Percentiles rank a stretch among this genome's conserved stretches.
These are phyloP conservation scores for Monilinia fructigena DNA, from an alignment of 2,329 filamentous ascomycete species.

Conservation along the genomic window DNA sequence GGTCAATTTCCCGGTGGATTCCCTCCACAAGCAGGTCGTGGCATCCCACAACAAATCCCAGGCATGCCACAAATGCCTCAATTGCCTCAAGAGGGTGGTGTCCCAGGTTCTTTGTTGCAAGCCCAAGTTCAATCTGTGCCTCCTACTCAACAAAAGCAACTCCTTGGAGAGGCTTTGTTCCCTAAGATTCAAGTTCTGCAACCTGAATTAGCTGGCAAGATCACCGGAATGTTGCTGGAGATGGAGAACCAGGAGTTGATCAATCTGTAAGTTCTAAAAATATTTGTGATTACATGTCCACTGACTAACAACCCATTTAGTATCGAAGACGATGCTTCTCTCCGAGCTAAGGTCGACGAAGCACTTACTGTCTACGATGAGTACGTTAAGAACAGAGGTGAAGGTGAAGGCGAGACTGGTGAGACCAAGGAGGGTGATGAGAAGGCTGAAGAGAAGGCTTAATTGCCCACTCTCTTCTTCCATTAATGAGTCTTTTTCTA, in stretches of 20 bases:
- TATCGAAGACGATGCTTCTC: slow-evolving; percentile 83
- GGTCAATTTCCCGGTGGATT: slow-evolving; percentile 41
- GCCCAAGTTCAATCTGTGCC: slow-evolving; percentile 54
- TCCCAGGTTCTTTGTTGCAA: slow-evolving; percentile 48
- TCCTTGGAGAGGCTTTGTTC: slow-evolving; percentile 96
- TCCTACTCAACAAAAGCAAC: slow-evolving; percentile 91
- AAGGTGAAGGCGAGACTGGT: slow-evolving; percentile 39
- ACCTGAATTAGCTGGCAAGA: slow-evolving; percentile 95
- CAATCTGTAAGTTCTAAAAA: slow-evolving; percentile 73
- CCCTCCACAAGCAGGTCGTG: slow-evolving; percentile 42
- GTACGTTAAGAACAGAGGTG: slow-evolving; percentile 73
- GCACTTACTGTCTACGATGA: slow-evolving; percentile 97
- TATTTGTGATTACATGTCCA: background rate
- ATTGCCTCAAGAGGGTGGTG: slow-evolving; percentile 37
- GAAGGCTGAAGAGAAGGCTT: slow-evolving; percentile 53
- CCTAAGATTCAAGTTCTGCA: slow-evolving; percentile 96
- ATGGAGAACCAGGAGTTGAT: slow-evolving; percentile 97
- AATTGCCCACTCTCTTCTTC: slow-evolving; percentile 41
- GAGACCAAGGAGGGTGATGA: slow-evolving; percentile 49
- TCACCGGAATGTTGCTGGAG: slow-evolving; percentile 98
- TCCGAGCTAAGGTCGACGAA: slow-evolving; percentile 95
- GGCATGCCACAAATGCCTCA: slow-evolving; percentile 35
- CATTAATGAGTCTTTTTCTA: slow-evolving; percentile 30
- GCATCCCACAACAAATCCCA: slow-evolving; percentile 39
- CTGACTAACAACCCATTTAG: slow-evolving; percentile 49